Conservation (phyloP, 768 basidiomycete species). For the Lactarius hatsudake region DNA sequence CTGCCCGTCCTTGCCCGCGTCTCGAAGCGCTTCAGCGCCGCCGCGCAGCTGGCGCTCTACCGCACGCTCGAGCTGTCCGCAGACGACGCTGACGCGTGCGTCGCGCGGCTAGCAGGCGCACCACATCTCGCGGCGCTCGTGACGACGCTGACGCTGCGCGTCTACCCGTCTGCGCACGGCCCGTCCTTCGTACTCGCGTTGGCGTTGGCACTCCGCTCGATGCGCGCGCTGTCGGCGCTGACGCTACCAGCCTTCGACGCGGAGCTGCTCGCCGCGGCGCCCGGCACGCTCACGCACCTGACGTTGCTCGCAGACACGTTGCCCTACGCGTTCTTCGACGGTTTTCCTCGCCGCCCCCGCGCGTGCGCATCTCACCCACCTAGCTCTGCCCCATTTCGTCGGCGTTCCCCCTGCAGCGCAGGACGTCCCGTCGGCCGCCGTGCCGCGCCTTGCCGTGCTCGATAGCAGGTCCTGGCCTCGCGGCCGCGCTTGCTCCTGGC, state of each 20-base stretch:
- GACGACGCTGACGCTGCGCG: constrained; percentile 28
- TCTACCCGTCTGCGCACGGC: constrained; percentile 20
- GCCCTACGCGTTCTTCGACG: constrained; percentile 29
- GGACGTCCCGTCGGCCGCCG: constrained; percentile 18
- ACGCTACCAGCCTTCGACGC: constrained; percentile 32
- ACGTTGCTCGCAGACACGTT: constrained; percentile 30
- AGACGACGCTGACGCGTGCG: constrained; percentile 26
- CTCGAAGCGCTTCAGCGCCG: constrained; percentile 30
- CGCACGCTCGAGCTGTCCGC: constrained; percentile 29
- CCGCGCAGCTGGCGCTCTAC: constrained; percentile 32
- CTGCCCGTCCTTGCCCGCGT: constrained; percentile 30
- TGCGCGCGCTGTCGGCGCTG: constrained; percentile 33
- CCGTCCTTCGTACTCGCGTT: constrained; percentile 28
- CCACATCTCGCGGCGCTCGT: constrained; percentile 32
- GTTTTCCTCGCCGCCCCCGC: constrained; percentile 30
- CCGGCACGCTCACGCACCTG: constrained; percentile 29
- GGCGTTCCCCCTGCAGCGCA: constrained; percentile 12
- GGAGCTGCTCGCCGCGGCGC: constrained; percentile 30
- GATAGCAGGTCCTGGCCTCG: constrained; percentile 31
- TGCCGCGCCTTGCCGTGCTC: constrained; percentile 29
- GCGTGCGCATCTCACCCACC: constrained; percentile 27
- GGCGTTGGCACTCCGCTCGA: constrained; percentile 35
- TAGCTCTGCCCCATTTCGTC: constrained; percentile 19
- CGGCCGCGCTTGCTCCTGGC: constrained; percentile 30
- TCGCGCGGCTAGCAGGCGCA: constrained; percentile 30